phyloP scores from a whole-genome alignment of 768 basidiomycete genomes.

The Hirschioporus abietinus region DNA sequence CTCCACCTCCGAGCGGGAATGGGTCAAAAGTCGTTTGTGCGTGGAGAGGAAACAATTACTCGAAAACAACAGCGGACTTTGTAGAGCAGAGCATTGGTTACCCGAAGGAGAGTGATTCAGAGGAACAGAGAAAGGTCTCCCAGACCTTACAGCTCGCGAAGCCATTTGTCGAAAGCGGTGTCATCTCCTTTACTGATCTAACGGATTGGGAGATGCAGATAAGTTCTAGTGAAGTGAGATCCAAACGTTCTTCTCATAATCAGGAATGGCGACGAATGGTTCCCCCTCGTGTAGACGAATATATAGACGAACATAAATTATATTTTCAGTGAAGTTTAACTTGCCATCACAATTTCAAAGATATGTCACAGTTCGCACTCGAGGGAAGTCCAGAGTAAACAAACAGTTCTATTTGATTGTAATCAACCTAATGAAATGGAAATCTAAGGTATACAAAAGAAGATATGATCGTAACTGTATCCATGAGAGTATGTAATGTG shows the following conservation, averaged over 20 bases:
- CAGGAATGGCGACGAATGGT: slow-evolving; percentile 44
- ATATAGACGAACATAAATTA: slow-evolving; percentile 43
- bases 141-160: slow-evolving; percentile 30
- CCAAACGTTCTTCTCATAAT: slow-evolving; percentile 30
- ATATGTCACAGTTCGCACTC: background rate
- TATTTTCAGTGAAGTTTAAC: slow-evolving; percentile 26
- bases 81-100: background rate
- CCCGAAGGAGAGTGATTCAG: slow-evolving; percentile 2
- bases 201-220: slow-evolving; percentile 47
- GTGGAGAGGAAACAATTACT: slow-evolving; percentile 33
- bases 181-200: slow-evolving; percentile 59
- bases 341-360: background rate
- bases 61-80: slow-evolving; percentile 10
- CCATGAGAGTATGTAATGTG: background rate
- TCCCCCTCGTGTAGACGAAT: slow-evolving; percentile 40
- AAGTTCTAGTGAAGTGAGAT: slow-evolving; percentile 69
- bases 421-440: background rate
- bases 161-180: slow-evolving; percentile 45
- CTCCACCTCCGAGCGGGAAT: slow-evolving; percentile 38
- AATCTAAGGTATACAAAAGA: slow-evolving; percentile 2
- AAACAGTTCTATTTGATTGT: background rate
- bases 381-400: background rate
- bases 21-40: slow-evolving; percentile 65
- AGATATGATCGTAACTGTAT: background rate
- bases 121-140: slow-evolving; percentile 17